Evolutionary conservation across 768 basidiomycete species (phyloP).

Genomic region (Leucocoprinus leucothites): DNA sequence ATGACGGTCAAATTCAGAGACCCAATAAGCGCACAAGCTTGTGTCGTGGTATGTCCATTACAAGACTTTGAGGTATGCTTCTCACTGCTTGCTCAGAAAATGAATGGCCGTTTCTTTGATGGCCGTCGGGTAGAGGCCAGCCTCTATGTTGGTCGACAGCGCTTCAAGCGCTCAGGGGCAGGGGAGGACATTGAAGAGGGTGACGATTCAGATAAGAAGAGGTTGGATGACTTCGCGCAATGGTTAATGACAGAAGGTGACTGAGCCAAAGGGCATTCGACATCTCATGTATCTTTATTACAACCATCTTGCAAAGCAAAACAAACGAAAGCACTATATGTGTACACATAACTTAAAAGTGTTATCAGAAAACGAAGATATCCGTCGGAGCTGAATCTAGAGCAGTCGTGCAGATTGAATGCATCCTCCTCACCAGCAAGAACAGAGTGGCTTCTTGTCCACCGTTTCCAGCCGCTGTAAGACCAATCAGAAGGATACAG

Average conservation of each 20-base stretch:
- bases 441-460: constrained; percentile 63
- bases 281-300: constrained; percentile 5
- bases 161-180: constrained; percentile 73
- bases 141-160: constrained; percentile 77
- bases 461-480: constrained; percentile 71
- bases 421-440: constrained; percentile 52
- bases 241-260: constrained; percentile 87
- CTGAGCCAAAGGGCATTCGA: constrained; percentile 20
- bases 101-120: constrained; percentile 91
- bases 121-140: constrained; percentile 81
- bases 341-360: constrained; percentile 19
- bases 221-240: constrained; percentile 82
- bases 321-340: constrained; percentile 2
- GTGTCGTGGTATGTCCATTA: constrained; percentile 56
- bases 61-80: neutral
- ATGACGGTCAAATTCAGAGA: constrained; percentile 98
- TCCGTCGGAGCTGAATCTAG: constrained; percentile 13
- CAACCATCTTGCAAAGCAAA: neutral
- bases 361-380: constrained; percentile 13
- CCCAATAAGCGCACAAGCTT: constrained; percentile 89
- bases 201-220: constrained; percentile 76
- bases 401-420: constrained; percentile 5
- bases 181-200: constrained; percentile 62
- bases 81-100: constrained; percentile 55
- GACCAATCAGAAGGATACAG: neutral